These are phyloP conservation scores for Boletus pseudopeckii DNA, from an alignment of 768 basidiomycete species.

Conservation along the genomic window DNA sequence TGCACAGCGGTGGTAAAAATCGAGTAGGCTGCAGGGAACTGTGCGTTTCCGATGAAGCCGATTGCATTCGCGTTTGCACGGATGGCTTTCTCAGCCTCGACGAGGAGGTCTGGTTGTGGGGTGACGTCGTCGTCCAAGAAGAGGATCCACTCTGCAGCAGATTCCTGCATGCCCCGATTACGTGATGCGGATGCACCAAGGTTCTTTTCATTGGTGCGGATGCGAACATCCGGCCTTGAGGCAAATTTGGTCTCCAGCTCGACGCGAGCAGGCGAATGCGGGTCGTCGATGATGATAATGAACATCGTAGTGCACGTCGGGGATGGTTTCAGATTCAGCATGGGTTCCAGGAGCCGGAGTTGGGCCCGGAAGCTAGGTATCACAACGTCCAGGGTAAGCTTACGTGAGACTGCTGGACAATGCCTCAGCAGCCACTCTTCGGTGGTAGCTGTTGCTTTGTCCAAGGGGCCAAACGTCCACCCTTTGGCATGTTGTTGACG, in stretches of 20 bases:
- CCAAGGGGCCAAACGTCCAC: conserved; percentile 50
- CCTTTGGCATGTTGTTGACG: conserved; percentile 39
- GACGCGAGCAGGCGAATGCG: conserved; percentile 37
- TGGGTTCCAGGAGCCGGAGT: conserved; percentile 38
- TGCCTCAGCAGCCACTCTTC: conserved; percentile 36
- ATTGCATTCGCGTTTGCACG: conserved; percentile 44
- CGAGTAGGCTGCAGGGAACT: conserved; percentile 45
- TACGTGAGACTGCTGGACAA: conserved; percentile 25
- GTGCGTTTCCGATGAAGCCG: conserved; percentile 51
- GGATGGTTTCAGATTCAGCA: conserved; percentile 45
- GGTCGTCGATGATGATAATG: conserved; percentile 57
- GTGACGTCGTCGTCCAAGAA: conserved; percentile 62
- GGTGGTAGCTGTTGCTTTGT: conserved; percentile 36
- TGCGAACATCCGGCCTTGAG: conserved; percentile 48
- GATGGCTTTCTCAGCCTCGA: conserved; percentile 46
- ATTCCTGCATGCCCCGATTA: conserved; percentile 53
- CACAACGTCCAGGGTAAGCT: conserved; percentile 52
- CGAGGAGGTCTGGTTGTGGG: conserved; percentile 41
- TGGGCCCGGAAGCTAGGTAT: conserved; percentile 57
- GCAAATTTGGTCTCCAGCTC: conserved; percentile 40
- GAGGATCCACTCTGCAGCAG: conserved; percentile 53
- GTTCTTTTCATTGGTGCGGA: conserved; percentile 47
- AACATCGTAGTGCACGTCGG: conserved; percentile 47
- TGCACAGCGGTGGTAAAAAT: conserved; percentile 55
- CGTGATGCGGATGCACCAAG: conserved; percentile 52